phyloP scores from a whole-genome alignment of 345 rosid genomes.

The Crucihimalaya himalaica region DNA sequence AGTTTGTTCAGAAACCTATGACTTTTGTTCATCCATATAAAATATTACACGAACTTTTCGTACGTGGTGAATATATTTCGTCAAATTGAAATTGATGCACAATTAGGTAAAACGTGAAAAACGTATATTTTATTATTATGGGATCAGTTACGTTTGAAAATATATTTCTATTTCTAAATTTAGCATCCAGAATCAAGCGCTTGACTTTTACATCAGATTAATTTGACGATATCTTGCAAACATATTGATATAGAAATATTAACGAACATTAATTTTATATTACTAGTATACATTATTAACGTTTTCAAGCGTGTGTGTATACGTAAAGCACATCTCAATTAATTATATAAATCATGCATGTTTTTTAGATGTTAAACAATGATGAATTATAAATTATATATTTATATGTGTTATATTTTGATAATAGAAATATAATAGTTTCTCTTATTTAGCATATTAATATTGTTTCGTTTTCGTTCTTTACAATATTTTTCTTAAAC shows the following conservation, averaged over 20 bases:
- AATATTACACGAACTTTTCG: not conserved
- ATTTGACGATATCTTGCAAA: conserved; percentile 23
- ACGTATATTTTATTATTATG: conserved; percentile 16
- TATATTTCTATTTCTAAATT: conserved; percentile 3
- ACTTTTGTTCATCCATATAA: conserved; percentile 21
- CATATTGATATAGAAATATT: conserved; percentile 15
- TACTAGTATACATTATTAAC: not conserved
- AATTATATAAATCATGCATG: not conserved
- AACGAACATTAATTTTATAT: not conserved
- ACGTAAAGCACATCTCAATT: not conserved
- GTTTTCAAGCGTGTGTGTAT: not conserved
- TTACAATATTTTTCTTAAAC: not conserved
- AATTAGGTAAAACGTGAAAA: conserved; percentile 24
- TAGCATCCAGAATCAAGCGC: conserved; percentile 16
- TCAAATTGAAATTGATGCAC: conserved; percentile 21
- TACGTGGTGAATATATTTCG: not conserved
- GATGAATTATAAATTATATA: not conserved
- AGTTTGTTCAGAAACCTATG: conserved; percentile 15
- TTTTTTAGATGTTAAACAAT: conserved; percentile 1
- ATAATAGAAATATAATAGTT: not conserved
- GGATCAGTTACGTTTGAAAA: conserved; percentile 34
- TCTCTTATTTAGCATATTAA: not conserved
- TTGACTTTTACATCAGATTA: conserved; percentile 31
- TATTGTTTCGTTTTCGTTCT: not conserved
- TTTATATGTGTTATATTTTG: not conserved